Evolutionary conservation across 352 stramenopile genomes (phyloP).

Genomic region (Elongisporangium undulatum): DNA sequence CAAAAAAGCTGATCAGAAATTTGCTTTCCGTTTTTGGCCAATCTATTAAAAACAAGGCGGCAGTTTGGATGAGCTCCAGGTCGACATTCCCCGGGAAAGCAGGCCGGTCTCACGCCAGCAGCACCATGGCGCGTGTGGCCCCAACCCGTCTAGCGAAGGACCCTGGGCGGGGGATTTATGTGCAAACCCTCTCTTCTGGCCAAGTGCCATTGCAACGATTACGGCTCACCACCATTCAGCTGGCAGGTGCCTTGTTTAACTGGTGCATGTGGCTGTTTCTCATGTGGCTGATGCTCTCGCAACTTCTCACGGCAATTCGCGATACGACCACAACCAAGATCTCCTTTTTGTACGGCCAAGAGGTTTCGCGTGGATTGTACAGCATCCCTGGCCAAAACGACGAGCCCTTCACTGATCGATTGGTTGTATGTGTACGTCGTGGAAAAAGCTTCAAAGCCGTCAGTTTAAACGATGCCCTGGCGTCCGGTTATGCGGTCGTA

Average conservation of each 20-base stretch:
- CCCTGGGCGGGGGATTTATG: too few relatives aligned
- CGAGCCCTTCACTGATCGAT: conserved; percentile 38
- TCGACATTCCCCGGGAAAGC: too few relatives aligned
- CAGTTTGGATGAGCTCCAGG: too few relatives aligned
- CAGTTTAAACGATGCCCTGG: conserved; percentile 30
- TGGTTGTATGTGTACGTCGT: conserved; percentile 32
- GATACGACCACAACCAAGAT: conserved; percentile 5
- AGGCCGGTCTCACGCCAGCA: too few relatives aligned
- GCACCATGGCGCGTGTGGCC: too few relatives aligned
- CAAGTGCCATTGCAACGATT: too few relatives aligned
- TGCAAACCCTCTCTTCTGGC: too few relatives aligned
- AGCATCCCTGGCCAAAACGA: conserved; percentile 32
- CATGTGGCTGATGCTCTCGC: conserved; percentile 17
- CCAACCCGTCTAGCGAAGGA: too few relatives aligned
- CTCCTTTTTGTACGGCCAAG: conserved; percentile 9
- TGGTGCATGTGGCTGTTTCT: conserved; percentile 27
- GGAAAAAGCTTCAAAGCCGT: conserved; percentile 30
- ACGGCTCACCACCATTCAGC: background rate
- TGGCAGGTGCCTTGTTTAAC: conserved; percentile 12
- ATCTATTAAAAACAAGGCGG: too few relatives aligned
- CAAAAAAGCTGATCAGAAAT: too few relatives aligned
- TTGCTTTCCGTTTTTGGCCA: too few relatives aligned
- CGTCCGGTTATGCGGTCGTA: background rate
- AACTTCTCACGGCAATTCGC: conserved; percentile 27
- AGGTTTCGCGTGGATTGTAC: background rate